These are phyloP conservation scores for Ogataea siamensis DNA, from an alignment of 805 yeast genomes.

Conservation along the genomic window DNA sequence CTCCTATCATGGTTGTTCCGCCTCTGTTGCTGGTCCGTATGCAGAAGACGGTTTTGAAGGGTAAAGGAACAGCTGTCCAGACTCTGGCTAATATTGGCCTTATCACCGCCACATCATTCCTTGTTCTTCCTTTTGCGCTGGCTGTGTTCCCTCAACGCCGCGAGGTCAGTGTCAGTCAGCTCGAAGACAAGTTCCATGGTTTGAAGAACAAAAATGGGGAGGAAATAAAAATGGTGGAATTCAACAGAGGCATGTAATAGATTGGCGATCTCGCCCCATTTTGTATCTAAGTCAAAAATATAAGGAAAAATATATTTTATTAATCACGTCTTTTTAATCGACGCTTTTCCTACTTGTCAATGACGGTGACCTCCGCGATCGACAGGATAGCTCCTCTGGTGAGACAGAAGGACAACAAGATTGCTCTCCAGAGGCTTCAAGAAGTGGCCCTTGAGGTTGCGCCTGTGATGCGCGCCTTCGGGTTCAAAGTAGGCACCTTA, in stretches of 20 bases:
- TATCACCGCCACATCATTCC: constrained; percentile 80
- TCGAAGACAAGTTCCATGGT: constrained; percentile 64
- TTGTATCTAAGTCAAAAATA: too few relatives aligned
- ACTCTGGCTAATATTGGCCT: constrained; percentile 79
- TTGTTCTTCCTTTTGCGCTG: constrained; percentile 89
- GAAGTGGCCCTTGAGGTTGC: constrained; percentile 69
- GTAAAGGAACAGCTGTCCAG: constrained; percentile 63
- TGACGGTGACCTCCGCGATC: constrained; percentile 19
- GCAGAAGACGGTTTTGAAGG: constrained; percentile 67
- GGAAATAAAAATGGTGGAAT: constrained; percentile 60
- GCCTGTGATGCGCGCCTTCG: constrained; percentile 70
- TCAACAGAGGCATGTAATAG: constrained; percentile 88
- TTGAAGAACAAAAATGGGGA: constrained; percentile 63
- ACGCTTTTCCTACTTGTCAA: too few relatives aligned
- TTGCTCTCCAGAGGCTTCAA: constrained; percentile 59
- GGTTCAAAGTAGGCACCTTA: constrained; percentile 62
- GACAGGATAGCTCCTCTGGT: constrained; percentile 44
- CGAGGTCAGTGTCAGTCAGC: constrained; percentile 49
- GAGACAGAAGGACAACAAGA: constrained; percentile 42
- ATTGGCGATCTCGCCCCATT: too few relatives aligned
- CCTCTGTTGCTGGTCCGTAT: constrained; percentile 79
- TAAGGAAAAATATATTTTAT: neutral
- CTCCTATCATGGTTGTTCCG: constrained; percentile 97
- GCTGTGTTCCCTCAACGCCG: constrained; percentile 94
- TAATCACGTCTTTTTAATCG: too few relatives aligned